Evolutionary conservation across 352 stramenopile species (phyloP).

Genomic region (Elongisporangium prolatum): DNA sequence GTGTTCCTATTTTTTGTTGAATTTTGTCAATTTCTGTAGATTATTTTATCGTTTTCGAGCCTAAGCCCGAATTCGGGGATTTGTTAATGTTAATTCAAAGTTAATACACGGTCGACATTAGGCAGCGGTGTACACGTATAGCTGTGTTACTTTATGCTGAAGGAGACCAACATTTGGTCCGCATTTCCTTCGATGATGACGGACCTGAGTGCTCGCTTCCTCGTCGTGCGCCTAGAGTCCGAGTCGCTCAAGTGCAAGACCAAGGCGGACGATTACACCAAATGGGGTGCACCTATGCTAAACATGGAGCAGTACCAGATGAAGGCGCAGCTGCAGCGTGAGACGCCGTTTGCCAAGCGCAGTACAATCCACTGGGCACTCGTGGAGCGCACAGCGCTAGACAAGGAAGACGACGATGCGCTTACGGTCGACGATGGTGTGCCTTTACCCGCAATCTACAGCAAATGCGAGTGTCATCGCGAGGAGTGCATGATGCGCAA

Average conservation of each 20-base stretch:
- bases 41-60: no score
- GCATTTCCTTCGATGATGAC: no score
- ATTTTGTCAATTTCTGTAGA: no score
- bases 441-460: conserved; percentile 16
- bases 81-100: no score
- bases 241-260: conserved; percentile 39
- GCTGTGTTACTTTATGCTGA: no score
- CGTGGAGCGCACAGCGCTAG: conserved; percentile 17
- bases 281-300: conserved; percentile 32
- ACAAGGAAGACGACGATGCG: not conserved
- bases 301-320: conserved; percentile 35
- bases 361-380: conserved; percentile 69
- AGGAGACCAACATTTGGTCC: no score
- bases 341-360: conserved; percentile 38
- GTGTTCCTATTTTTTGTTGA: no score
- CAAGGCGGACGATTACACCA: conserved; percentile 41
- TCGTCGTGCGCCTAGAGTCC: conserved; percentile 32
- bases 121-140: no score
- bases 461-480: conserved; percentile 55
- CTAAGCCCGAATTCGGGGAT: no score
- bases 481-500: conserved; percentile 43
- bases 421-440: not conserved
- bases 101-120: no score
- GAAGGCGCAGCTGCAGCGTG: conserved; percentile 45
- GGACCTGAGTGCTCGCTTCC: conserved; percentile 1